Evolutionary conservation across 2,329 filamentous ascomycete genomes (phyloP).

Genomic region (Fusarium nodosum): DNA sequence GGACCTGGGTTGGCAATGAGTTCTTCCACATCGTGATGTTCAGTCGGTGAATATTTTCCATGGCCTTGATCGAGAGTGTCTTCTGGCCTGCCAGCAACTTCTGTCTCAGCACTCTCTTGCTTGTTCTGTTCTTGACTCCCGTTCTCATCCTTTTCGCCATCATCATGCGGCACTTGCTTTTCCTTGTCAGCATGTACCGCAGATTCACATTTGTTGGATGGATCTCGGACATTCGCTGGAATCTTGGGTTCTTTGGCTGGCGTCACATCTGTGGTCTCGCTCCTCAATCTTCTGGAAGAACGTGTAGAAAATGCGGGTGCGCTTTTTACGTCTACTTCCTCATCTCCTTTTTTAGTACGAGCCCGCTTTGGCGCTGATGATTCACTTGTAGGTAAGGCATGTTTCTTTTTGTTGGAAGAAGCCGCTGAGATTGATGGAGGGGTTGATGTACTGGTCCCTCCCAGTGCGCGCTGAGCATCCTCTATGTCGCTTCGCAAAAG

Average conservation of each 20-base stretch:
- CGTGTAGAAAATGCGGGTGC: neutral
- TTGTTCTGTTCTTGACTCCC: too few relatives aligned
- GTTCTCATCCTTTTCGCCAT: too few relatives aligned
- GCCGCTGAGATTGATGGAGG: too few relatives aligned
- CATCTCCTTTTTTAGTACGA: neutral
- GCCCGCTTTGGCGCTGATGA: neutral
- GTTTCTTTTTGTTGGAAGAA: neutral
- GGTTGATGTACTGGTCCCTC: neutral
- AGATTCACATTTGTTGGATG: fast-evolving
- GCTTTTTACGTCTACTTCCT: neutral
- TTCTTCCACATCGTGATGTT: neutral
- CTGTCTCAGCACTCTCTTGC: neutral
- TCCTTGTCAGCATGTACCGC: neutral
- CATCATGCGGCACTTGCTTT: neutral
- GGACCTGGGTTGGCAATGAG: neutral
- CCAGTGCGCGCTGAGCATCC: neutral
- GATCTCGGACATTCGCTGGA: too few relatives aligned
- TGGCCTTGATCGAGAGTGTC: neutral
- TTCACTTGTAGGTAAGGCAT: neutral
- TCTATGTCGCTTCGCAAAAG: neutral
- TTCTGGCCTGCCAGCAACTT: neutral
- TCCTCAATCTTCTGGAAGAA: neutral
- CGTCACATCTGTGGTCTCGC: neutral
- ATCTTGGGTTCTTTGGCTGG: neutral
- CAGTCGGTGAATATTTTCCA: neutral